Evolutionary conservation across 805 yeast genomes (phyloP).

Genomic region (Ogataea methylovora): DNA sequence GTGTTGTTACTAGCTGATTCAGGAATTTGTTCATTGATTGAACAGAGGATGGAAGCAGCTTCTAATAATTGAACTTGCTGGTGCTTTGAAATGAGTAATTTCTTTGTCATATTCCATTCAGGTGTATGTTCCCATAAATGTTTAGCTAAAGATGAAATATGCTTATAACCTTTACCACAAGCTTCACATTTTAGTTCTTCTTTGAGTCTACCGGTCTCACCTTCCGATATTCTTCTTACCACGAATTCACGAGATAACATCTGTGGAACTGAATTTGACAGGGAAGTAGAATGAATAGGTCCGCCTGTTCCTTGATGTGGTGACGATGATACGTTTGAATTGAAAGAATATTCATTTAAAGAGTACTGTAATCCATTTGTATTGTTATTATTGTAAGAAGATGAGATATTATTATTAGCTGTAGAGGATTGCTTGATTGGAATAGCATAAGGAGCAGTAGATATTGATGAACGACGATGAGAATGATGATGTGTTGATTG

Average conservation of each 20-base stretch:
- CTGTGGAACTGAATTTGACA: constrained; percentile 7
- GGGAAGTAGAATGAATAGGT: too few species aligned
- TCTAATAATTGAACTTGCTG: constrained; percentile 81
- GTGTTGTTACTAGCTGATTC: background rate
- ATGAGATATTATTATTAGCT: background rate
- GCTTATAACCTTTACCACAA: constrained; percentile 88
- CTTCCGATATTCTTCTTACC: constrained; percentile 76
- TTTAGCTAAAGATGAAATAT: constrained; percentile 79
- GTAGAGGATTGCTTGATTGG: constrained; percentile 16
- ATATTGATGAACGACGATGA: constrained; percentile 27
- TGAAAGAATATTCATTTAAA: too few species aligned
- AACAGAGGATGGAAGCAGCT: constrained; percentile 62
- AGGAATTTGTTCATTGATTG: constrained; percentile 1
- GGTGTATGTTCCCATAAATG: constrained; percentile 94
- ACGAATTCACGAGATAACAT: constrained; percentile 60
- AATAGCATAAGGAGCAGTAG: constrained; percentile 31
- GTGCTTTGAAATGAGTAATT: constrained; percentile 73
- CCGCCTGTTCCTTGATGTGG: too few species aligned
- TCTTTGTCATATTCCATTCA: constrained; percentile 85
- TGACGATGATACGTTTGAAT: too few species aligned
- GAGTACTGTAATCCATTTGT: too few species aligned
- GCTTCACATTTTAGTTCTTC: constrained; percentile 85
- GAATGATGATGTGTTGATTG: constrained; percentile 4
- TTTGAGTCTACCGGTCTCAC: constrained; percentile 77
- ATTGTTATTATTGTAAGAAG: background rate